Evolutionary conservation across 2,329 filamentous ascomycete species (phyloP).

Genomic region (Rhexocercosporidium sp.): DNA sequence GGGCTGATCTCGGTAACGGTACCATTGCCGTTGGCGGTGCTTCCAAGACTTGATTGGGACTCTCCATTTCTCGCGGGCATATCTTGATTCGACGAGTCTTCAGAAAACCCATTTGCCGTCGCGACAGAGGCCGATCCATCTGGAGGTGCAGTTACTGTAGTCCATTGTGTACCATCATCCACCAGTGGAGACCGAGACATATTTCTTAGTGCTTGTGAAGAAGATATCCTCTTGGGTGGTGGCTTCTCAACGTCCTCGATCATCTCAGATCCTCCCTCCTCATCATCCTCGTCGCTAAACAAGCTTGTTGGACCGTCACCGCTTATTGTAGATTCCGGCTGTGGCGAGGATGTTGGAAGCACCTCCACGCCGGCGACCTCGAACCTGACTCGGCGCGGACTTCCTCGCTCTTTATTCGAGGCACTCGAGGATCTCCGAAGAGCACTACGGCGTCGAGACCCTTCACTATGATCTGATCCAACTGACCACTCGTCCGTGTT

Average conservation of each 20-base stretch:
- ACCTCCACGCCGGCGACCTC: slow-evolving; percentile 65
- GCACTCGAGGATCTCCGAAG: slow-evolving; percentile 60
- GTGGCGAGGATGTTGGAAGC: slow-evolving; percentile 61
- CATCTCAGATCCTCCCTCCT: slow-evolving; percentile 42
- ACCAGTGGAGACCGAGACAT: slow-evolving; percentile 58
- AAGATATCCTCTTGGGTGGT: slow-evolving; percentile 60
- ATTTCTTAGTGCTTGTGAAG: slow-evolving; percentile 58
- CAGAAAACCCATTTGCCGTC: slow-evolving; percentile 19
- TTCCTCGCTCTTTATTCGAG: slow-evolving; percentile 49
- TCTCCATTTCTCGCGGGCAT: slow-evolving; percentile 17
- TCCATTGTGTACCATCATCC: slow-evolving; percentile 46
- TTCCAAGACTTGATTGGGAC: slow-evolving; percentile 17
- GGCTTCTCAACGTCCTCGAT: slow-evolving; percentile 45
- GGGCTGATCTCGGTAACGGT: neutral
- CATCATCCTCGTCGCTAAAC: slow-evolving; percentile 38
- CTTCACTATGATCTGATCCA: slow-evolving; percentile 58
- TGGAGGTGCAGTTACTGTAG: slow-evolving; percentile 39
- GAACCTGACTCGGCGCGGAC: slow-evolving; percentile 67
- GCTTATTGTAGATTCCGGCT: slow-evolving; percentile 20
- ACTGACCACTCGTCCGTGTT: slow-evolving; percentile 48
- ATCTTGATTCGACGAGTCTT: slow-evolving; percentile 31
- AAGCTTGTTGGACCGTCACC: slow-evolving; percentile 24
- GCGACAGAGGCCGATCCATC: slow-evolving; percentile 42
- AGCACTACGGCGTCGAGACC: slow-evolving; percentile 58
- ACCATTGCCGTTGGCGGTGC: slow-evolving; percentile 1